These are phyloP conservation scores for Cytospora chrysosperma DNA, from an alignment of 2,329 filamentous ascomycete genomes.

Conservation along the genomic window DNA sequence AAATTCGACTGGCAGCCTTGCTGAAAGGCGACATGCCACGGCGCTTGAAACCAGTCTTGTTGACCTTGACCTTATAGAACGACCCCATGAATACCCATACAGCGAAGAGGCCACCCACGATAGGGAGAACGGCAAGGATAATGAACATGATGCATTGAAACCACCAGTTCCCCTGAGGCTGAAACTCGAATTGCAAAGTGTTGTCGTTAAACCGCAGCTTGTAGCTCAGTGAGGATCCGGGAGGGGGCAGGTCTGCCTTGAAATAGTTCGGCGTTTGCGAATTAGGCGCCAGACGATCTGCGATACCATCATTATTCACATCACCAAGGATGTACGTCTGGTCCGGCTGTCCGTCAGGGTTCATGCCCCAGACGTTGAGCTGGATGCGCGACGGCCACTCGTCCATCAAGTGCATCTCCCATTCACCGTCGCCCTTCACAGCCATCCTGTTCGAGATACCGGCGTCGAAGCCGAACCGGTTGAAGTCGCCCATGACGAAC, in stretches of 20 bases:
- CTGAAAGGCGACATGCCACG: constrained; percentile 32
- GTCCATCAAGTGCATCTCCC: constrained; percentile 60
- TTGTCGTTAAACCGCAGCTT: constrained; percentile 55
- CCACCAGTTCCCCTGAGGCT: constrained; percentile 53
- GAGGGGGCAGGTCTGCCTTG: constrained; percentile 58
- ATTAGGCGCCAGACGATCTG: constrained; percentile 62
- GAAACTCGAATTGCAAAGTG: constrained; percentile 48
- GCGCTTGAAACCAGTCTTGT: constrained; percentile 33
- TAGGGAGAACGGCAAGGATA: constrained; percentile 53
- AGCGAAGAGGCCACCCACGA: constrained; percentile 47
- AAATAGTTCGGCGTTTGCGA: constrained; percentile 54
- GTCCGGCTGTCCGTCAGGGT: constrained; percentile 61
- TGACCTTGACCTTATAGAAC: constrained; percentile 56
- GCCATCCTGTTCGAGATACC: constrained; percentile 55
- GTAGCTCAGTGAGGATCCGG: constrained; percentile 55
- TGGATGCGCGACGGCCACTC: constrained; percentile 64
- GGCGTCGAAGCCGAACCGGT: constrained; percentile 62
- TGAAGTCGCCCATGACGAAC: constrained; percentile 61
- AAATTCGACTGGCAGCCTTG: constrained; percentile 32
- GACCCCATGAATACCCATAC: constrained; percentile 58
- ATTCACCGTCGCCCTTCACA: constrained; percentile 48
- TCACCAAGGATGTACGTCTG: constrained; percentile 59
- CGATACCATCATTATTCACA: constrained; percentile 58
- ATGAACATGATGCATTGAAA: constrained; percentile 54
- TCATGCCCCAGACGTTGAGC: constrained; percentile 66